Evolutionary conservation across 139 green algal genomes (phyloP).

Genomic region (Coccomyxa sp.): DNA sequence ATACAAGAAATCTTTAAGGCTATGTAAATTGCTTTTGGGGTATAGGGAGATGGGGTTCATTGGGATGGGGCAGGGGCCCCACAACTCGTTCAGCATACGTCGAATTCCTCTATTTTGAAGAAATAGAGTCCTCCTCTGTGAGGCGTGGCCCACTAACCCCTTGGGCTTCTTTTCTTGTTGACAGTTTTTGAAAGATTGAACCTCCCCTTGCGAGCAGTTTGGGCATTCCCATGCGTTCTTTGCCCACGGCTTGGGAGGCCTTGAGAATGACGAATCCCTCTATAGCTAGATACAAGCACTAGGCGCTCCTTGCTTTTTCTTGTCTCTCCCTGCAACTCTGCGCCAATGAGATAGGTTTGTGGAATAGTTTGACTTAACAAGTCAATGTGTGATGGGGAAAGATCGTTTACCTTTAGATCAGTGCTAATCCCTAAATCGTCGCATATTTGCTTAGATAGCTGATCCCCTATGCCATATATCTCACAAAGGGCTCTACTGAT

Average conservation of each 20-base stretch:
- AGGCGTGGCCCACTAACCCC: no score
- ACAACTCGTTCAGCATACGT: no score
- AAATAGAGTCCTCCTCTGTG: no score
- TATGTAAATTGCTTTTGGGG: no score
- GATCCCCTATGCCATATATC: neutral
- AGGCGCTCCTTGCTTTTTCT: constrained; percentile 4
- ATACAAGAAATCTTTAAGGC: neutral
- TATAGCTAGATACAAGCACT: neutral
- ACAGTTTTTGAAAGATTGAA: no score
- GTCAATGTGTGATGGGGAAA: neutral
- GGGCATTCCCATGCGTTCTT: constrained; percentile 4
- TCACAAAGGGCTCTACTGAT: neutral
- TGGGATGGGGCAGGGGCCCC: no score
- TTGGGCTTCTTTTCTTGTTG: no score
- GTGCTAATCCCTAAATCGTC: constrained; percentile 1
- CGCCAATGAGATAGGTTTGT: neutral
- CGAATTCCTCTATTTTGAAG: no score
- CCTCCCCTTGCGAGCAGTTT: neutral
- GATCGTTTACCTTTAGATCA: constrained; percentile 1
- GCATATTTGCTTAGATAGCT: constrained; percentile 2
- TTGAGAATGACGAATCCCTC: neutral
- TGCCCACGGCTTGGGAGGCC: neutral
- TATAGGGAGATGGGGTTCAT: no score
- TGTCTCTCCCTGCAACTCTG: neutral
- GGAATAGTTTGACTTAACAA: neutral